Conservation (phyloP, 176 grass and related monocot species). For the Raddia distichophylla region DNA sequence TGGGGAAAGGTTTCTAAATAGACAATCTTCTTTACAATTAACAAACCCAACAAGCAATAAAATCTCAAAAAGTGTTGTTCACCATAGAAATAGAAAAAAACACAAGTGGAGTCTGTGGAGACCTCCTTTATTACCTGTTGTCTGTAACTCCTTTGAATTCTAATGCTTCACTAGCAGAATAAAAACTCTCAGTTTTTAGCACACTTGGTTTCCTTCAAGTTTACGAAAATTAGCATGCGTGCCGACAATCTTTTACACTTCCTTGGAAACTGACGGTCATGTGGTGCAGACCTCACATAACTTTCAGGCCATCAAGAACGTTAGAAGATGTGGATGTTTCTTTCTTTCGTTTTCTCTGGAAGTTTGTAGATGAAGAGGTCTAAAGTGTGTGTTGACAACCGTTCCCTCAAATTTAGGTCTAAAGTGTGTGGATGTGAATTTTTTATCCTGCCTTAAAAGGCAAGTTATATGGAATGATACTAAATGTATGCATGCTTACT, state of each 20-base stretch:
- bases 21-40: conserved; percentile 13
- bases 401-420: conserved; percentile 30
- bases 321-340: not conserved
- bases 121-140: conserved; percentile 39
- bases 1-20: conserved; percentile 5
- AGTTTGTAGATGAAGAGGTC: conserved; percentile 4
- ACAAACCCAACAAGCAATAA: conserved; percentile 38
- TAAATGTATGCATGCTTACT: not conserved
- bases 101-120: conserved; percentile 1
- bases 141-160: conserved; percentile 36
- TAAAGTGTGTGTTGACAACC: conserved; percentile 5
- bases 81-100: not conserved
- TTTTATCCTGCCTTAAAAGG: not conserved
- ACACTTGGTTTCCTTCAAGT: not conserved
- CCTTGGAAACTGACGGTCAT: not conserved
- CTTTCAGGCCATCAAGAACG: conserved; percentile 22
- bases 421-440: conserved; percentile 1
- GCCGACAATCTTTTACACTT: conserved; percentile 23
- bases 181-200: not conserved
- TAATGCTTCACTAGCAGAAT: conserved; percentile 24
- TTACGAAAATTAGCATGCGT: not conserved
- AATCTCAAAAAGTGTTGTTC: not conserved
- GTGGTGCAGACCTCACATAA: not conserved
- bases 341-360: not conserved
- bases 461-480: not conserved